These are phyloP conservation scores for Colletotrichum sp. DNA, from an alignment of 2,329 filamentous ascomycete species.

Conservation along the genomic window DNA sequence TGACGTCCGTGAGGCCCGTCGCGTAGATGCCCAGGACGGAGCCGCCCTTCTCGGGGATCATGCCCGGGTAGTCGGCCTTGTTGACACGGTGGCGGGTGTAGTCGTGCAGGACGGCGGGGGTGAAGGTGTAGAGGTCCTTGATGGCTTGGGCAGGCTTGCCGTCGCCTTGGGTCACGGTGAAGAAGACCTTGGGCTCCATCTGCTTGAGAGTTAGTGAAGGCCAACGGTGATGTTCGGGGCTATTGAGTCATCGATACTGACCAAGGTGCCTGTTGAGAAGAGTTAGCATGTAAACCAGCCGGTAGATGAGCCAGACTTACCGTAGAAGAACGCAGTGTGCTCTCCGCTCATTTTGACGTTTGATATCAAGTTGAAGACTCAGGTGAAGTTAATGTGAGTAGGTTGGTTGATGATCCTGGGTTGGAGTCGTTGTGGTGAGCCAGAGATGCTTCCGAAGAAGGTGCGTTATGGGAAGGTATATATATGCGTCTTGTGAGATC, in stretches of 20 bases:
- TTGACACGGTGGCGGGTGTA: conserved; percentile 75
- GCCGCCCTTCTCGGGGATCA: conserved; percentile 61
- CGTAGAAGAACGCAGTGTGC: conserved; percentile 62
- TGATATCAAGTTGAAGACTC: not conserved
- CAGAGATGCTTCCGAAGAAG: not conserved
- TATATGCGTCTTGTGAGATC: not conserved
- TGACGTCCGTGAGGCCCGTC: conserved; percentile 77
- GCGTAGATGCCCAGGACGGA: conserved; percentile 79
- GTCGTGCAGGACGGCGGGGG: conserved; percentile 76
- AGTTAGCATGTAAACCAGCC: not conserved
- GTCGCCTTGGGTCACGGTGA: conserved; percentile 78
- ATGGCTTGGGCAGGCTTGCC: conserved; percentile 52
- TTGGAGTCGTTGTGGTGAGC: not conserved
- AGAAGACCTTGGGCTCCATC: conserved; percentile 89
- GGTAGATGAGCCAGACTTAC: conserved; percentile 34
- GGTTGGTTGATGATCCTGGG: not conserved
- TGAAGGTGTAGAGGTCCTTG: conserved; percentile 64
- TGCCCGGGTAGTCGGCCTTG: conserved; percentile 80
- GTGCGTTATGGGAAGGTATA: not conserved
- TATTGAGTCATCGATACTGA: conserved; percentile 21
- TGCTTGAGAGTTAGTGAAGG: conserved; percentile 26
- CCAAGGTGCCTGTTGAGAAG: conserved; percentile 36
- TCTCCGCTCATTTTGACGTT: conserved; percentile 43
- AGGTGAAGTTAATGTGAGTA: not conserved
- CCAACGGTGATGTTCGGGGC: not conserved